Base-by-base conservation (phyloP, 1,284 basidiomycete species). In the Moesziomyces aphidis region DNA sequence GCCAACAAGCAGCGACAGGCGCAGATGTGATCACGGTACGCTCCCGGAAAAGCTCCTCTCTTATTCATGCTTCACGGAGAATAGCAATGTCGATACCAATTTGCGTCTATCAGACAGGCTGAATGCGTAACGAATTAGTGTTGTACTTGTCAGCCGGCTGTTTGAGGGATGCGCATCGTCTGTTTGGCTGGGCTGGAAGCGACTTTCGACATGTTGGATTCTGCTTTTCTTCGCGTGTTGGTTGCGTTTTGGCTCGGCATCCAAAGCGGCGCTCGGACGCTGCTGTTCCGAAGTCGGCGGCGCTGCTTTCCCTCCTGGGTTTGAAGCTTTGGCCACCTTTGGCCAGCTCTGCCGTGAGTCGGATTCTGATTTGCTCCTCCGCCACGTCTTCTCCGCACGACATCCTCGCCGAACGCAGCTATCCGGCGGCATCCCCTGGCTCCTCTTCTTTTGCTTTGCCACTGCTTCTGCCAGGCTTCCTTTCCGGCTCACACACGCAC, bases 1-100 rank as follows among this genome's bases (percentile, higher is more conserved):
- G 15, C 48, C 15, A 36, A 67, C 56, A 66, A 67, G 55, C 53
- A 73, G 43, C 58, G 70, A 28, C 60, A 73, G 24, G 57, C 63
- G 19, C 70, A 73, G 45, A 48, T 72, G 45, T 72, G 31, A 21
- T 4, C 4, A 7, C 13, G 15, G 17, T 11, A 42, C 26, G 26
- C 6, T 28, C 26, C 26, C 5, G 17, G 17, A 19, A 11, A 34
- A 13, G 31, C 13, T 34, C 31, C 11, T 34, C 3, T 34, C 13
- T 13, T 11, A 2, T 4, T 42, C 39, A 5, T 42, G 15, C 39
- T 42, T 13, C 1, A 34, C 31, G 4, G 13, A 3, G 4, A 34
- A 3, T 13, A 34, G 10, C 31, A 13, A 34, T 36, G 31, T 9
- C 22, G 24, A 50, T 39, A 50, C 49, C 49, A 50, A 50, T 21